Base-by-base conservation (phyloP, 495 filamentous ascomycete genomes). In the Ascobolus immersus region DNA sequence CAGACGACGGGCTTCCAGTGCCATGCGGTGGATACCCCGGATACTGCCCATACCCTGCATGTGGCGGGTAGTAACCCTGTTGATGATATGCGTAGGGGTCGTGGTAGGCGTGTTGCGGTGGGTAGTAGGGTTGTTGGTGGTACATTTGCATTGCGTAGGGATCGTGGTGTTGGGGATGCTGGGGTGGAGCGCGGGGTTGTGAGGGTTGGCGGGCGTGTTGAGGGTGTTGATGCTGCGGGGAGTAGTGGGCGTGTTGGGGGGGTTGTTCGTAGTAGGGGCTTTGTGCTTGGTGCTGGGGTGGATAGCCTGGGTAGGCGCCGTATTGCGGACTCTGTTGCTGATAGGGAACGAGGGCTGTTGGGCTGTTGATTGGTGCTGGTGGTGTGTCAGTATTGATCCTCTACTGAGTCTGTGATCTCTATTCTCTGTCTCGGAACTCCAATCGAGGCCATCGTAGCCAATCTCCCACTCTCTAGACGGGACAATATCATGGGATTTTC, bases 221-320 rank as follows among this genome's bases (percentile, higher is more conserved):
- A 11, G 15, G 27, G 7, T 43, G 32, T 20, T 18, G 28, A n/a
- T 36, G 37, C 18, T 39, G 25, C 1, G 28, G 36, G 19, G 46
- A 1, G 46, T 34, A n/a, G 46, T 42, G 28, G 46, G 44, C n/a
- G 45, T 37, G 21, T 43, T 26, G 8, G 42, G 35, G 4, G 40
- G 34, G 14, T 48, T 31, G 3, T 38, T 37, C 18, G 43, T 37
- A 20, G 31, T 41, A 17, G 40, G 41, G 12, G 39, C 25, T 15
- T 36, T 39, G 40, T 37, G 39, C 21, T 39, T 35, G 3, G 43
- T 29, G 24, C 28, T 26, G 18, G 33, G 32, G 20, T 33, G 34
- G 7, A 36, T 32, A 14, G 32, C 36, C 7, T 34, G 40, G 21
- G n/a, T n/a, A n/a, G n/a, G n/a, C n/a, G n/a, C n/a, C n/a, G n/a